phyloP scores from a whole-genome alignment of 2,329 filamentous ascomycete genomes.

The Emydomyces testavorans region DNA sequence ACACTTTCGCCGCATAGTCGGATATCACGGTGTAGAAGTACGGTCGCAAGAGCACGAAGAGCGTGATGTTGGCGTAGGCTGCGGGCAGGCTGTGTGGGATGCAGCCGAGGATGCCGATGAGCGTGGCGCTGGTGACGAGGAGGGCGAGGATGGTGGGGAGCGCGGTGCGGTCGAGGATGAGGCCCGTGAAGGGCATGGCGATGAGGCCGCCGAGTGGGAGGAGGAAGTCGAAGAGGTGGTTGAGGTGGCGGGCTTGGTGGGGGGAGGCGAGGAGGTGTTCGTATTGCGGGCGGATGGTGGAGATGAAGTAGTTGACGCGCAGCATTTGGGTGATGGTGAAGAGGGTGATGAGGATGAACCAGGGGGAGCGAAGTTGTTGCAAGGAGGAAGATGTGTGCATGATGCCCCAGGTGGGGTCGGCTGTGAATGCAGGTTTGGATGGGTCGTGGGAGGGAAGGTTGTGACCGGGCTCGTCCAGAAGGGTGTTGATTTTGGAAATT shows the following conservation, averaged over 20 bases:
- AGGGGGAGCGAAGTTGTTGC: constrained; percentile 65
- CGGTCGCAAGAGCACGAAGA: constrained; percentile 80
- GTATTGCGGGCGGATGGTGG: constrained; percentile 72
- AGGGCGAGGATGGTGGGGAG: constrained; percentile 58
- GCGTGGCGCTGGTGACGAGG: constrained; percentile 60
- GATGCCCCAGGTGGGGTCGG: constrained; percentile 63
- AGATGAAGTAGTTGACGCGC: constrained; percentile 80
- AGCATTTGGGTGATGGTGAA: constrained; percentile 66
- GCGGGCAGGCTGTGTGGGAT: constrained; percentile 57
- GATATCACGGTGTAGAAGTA: constrained; percentile 87
- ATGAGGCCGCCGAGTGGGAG: constrained; percentile 70
- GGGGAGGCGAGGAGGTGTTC: constrained; percentile 57
- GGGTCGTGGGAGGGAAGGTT: not conserved
- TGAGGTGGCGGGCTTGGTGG: constrained; percentile 54
- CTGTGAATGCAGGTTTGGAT: constrained; percentile 41
- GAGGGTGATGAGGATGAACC: constrained; percentile 71
- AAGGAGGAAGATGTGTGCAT: constrained; percentile 61
- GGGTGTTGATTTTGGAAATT: constrained; percentile 38
- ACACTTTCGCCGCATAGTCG: constrained; percentile 83
- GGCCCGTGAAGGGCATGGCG: constrained; percentile 73
- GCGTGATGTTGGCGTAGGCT: constrained; percentile 58
- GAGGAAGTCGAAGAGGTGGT: constrained; percentile 73
- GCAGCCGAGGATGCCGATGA: constrained; percentile 65
- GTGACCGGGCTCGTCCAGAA: constrained; percentile 46
- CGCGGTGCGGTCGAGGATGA: constrained; percentile 64